Conservation (phyloP, 164 flowering plant genomes). For the Sedum album region DNA sequence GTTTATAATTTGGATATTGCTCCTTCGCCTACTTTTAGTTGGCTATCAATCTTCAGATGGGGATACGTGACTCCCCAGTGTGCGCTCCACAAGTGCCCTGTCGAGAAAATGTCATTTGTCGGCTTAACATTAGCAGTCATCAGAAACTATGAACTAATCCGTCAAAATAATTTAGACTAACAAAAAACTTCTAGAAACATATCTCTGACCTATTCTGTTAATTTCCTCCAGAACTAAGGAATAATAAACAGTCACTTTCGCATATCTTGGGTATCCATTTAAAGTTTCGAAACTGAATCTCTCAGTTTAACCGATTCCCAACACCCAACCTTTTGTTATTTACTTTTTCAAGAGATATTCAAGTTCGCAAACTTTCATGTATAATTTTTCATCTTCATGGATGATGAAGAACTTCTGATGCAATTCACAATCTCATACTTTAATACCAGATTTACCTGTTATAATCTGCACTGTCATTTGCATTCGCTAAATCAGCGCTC, state of each 20-base stretch:
- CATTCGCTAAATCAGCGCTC: background rate
- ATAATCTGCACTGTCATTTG: background rate
- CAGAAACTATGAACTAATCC: too few relatives aligned
- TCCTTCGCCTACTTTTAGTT: too few relatives aligned
- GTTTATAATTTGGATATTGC: background rate
- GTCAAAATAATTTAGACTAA: too few relatives aligned
- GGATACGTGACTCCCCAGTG: background rate
- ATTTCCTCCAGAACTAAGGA: too few relatives aligned
- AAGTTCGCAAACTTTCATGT: background rate
- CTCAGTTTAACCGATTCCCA: conserved; percentile 1
- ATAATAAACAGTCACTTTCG: background rate
- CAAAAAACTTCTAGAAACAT: too few relatives aligned
- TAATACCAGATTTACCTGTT: background rate
- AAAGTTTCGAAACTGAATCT: background rate
- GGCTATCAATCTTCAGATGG: too few relatives aligned
- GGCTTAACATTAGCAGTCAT: too few relatives aligned
- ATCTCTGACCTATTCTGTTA: too few relatives aligned
- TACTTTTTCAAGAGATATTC: too few relatives aligned
- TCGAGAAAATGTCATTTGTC: background rate
- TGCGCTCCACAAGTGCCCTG: background rate
- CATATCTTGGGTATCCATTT: background rate
- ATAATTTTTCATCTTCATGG: background rate
- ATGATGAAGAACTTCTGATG: background rate
- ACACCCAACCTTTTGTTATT: background rate
- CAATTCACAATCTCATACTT: background rate